Percentiles rank a stretch among this genome's conserved stretches.
These are phyloP conservation scores for Potentilla sterilis DNA, from an alignment of 306 rosid species.

Conservation along the genomic window DNA sequence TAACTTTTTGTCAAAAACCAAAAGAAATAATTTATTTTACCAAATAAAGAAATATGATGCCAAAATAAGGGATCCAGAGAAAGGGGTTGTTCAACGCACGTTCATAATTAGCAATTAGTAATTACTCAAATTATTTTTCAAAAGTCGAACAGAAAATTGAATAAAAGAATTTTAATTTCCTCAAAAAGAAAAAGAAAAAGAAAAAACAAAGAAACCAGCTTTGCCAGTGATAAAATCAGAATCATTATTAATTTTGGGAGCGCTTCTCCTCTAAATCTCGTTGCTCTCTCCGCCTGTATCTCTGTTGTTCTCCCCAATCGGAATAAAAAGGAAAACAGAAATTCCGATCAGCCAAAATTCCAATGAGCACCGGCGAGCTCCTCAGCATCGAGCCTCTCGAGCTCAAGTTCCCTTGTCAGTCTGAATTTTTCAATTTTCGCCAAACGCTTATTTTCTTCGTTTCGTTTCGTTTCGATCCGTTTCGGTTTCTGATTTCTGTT, in stretches of 20 bases:
- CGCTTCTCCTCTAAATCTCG: conserved; percentile 9
- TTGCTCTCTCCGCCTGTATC: conserved; percentile 37
- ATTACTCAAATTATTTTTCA: neutral
- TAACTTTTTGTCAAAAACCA: too few species aligned
- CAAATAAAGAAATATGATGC: neutral
- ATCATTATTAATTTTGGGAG: neutral
- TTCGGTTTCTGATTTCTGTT: neutral
- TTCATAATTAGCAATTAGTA: neutral
- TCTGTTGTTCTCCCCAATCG: neutral
- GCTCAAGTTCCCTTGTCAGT: conserved; percentile 76
- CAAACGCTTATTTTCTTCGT: neutral
- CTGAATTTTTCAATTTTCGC: neutral
- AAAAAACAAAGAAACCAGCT: conserved; percentile 16
- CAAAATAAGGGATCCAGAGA: neutral
- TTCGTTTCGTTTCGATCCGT: conserved; percentile 28
- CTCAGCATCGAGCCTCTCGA: conserved; percentile 85
- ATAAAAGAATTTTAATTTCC: neutral
- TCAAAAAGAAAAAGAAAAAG: conserved; percentile 30
- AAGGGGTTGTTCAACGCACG: neutral
- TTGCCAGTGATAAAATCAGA: conserved; percentile 8
- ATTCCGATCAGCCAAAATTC: conserved; percentile 9
- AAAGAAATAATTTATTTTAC: neutral
- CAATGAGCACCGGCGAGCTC: conserved; percentile 82
- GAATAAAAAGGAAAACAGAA: neutral
- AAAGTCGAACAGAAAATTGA: neutral